Conservation (phyloP, 139 green algal species). For the Tetradesmus obliquus region DNA sequence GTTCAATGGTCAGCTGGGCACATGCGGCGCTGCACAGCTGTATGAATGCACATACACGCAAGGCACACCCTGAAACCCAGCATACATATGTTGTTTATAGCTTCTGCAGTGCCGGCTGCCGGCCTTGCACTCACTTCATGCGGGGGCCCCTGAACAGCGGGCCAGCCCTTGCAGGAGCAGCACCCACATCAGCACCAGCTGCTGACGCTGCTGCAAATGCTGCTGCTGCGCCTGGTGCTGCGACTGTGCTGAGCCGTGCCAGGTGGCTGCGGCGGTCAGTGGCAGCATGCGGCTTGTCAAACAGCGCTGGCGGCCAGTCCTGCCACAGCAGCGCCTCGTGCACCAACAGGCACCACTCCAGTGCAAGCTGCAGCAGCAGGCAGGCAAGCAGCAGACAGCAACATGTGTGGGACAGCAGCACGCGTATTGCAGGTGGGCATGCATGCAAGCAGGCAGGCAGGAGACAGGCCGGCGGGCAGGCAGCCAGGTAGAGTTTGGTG, state of each 20-base stretch:
- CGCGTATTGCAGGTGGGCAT: no score
- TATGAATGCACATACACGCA: background rate
- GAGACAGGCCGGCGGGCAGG: no score
- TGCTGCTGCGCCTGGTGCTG: background rate
- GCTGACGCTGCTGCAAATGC: background rate
- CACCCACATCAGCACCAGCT: background rate
- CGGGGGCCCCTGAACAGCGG: slow-evolving; percentile 24
- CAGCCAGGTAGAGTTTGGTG: no score
- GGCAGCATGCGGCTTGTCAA: slow-evolving; percentile 3
- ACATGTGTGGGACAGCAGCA: background rate
- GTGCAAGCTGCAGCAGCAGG: slow-evolving; percentile 42
- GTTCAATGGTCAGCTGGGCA: background rate
- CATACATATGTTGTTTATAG: background rate
- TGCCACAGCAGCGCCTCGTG: slow-evolving; percentile 64
- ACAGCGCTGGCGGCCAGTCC: slow-evolving; percentile 51
- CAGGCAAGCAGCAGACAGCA: background rate
- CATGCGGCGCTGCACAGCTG: background rate
- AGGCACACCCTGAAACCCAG: background rate
- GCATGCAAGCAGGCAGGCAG: background rate
- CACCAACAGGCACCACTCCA: slow-evolving; percentile 60
- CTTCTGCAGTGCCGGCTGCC: background rate
- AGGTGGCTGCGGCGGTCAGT: background rate
- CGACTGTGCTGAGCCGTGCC: background rate
- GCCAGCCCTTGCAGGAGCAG: background rate
- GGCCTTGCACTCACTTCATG: slow-evolving; percentile 6